These are phyloP conservation scores for Candida sp. DNA, from an alignment of 1,139 yeast genomes.

Conservation along the genomic window DNA sequence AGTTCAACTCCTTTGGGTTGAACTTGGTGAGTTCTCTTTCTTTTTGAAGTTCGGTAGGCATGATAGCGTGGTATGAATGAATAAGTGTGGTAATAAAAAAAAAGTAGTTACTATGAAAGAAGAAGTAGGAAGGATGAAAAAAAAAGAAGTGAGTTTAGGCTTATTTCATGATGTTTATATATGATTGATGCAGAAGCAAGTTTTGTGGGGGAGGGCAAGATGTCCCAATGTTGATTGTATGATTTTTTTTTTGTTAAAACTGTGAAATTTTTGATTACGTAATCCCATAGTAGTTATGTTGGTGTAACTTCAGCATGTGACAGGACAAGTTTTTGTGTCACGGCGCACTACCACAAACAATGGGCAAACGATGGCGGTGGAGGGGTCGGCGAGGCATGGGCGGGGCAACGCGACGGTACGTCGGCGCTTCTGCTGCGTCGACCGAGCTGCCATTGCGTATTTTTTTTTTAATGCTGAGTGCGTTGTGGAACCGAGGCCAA, in stretches of 20 bases:
- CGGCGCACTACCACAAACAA: too few relatives aligned
- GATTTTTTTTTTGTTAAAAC: not conserved
- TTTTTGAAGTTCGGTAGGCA: constrained; percentile 7
- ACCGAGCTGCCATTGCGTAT: not conserved
- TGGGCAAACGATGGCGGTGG: too few relatives aligned
- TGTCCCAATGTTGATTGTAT: not conserved
- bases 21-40: constrained; percentile 21
- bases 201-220: not conserved
- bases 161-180: constrained; percentile 1
- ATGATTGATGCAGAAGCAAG: not conserved
- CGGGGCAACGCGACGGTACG: not conserved
- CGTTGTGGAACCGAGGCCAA: not conserved
- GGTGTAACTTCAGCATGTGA: not conserved
- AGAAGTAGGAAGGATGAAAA: not conserved
- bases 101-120: not conserved
- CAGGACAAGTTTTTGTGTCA: not conserved
- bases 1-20: constrained; percentile 45
- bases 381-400: not conserved
- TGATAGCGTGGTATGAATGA: not conserved
- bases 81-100: not conserved
- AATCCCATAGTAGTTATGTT: not conserved
- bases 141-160: not conserved
- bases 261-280: not conserved
- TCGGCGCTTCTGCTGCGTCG: not conserved
- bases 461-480: not conserved